A percentile compares a stretch with the other conserved stretches of the same genome.
Conservation (phyloP, 495 filamentous ascomycete species). For the Trichoderma parareesei region DNA sequence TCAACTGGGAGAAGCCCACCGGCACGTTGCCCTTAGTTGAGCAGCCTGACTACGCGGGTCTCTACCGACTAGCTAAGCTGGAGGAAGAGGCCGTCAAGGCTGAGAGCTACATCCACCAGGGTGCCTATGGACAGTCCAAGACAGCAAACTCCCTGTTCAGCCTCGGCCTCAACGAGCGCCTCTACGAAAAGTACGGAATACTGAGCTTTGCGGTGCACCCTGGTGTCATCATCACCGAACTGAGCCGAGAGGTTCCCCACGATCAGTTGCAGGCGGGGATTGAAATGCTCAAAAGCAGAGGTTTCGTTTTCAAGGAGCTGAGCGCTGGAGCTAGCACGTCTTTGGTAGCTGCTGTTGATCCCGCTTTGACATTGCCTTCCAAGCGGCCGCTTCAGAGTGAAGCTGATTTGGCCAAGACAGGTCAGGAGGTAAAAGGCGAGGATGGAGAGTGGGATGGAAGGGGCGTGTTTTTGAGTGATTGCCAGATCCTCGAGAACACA, state of each 20-base stretch:
- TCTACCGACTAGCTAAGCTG: conserved; percentile 20
- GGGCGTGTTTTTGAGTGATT: conserved; percentile 34
- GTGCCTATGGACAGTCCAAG: conserved; percentile 51
- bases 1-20: conserved; percentile 24
- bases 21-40: background rate
- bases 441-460: conserved; percentile 5
- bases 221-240: conserved; percentile 29
- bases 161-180: conserved; percentile 18
- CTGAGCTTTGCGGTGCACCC: conserved; percentile 9
- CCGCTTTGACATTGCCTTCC: conserved; percentile 24
- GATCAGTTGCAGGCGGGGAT: conserved; percentile 24
- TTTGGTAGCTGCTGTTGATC: conserved; percentile 51
- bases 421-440: background rate
- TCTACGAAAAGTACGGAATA: conserved; percentile 3
- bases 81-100: conserved; percentile 21
- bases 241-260: conserved; percentile 27
- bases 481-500: conserved; percentile 28
- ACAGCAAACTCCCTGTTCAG: conserved; percentile 42
- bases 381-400: background rate
- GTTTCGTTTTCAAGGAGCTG: conserved; percentile 39
- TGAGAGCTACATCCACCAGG: conserved; percentile 45
- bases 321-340: conserved; percentile 50
- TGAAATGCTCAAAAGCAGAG: conserved; percentile 30
- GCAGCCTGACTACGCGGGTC: conserved; percentile 30
- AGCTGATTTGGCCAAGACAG: background rate